Percentiles rank a stretch among this genome's conserved stretches.
Conservation (phyloP, 352 stramenopile genomes). For the Globisporangium nagaii region DNA sequence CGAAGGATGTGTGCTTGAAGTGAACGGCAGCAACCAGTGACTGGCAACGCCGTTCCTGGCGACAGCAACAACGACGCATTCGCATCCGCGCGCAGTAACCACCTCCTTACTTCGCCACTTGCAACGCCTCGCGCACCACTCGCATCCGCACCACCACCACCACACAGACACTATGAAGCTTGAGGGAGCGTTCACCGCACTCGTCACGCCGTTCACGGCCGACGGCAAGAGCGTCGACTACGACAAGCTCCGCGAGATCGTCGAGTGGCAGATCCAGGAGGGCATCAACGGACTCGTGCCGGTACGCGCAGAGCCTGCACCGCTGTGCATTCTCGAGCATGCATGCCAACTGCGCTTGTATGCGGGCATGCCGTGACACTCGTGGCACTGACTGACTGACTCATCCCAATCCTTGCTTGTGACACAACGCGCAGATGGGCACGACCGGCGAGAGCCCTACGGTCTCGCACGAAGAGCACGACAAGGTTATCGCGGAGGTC, state of each 20-base stretch:
- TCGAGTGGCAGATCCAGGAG: slow-evolving; percentile 90
- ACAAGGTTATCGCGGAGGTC: slow-evolving; percentile 91
- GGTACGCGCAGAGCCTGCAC: slow-evolving; percentile 26
- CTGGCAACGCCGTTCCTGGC: too few species aligned
- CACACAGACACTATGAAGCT: slow-evolving; percentile 18
- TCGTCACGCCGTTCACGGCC: slow-evolving; percentile 95
- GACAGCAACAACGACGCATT: neutral
- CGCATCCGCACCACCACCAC: neutral
- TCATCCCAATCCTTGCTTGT: too few species aligned
- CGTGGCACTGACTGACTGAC: too few species aligned
- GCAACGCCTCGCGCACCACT: neutral
- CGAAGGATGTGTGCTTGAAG: slow-evolving; percentile 22
- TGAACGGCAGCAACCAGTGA: slow-evolving; percentile 14
- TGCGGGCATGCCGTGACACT: too few species aligned
- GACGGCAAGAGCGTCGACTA: slow-evolving; percentile 92
- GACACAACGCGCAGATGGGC: slow-evolving; percentile 69
- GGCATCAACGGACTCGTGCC: slow-evolving; percentile 96
- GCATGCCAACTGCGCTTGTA: neutral
- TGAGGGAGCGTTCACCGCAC: slow-evolving; percentile 86
- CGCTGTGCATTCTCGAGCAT: neutral
- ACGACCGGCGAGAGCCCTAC: slow-evolving; percentile 97
- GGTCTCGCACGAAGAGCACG: slow-evolving; percentile 93
- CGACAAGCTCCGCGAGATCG: slow-evolving; percentile 86
- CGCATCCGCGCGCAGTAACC: neutral
- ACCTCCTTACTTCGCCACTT: slow-evolving; percentile 10